Evolutionary conservation across 148 eudicot genomes (phyloP).

Genomic region (Rhododendron henanense): DNA sequence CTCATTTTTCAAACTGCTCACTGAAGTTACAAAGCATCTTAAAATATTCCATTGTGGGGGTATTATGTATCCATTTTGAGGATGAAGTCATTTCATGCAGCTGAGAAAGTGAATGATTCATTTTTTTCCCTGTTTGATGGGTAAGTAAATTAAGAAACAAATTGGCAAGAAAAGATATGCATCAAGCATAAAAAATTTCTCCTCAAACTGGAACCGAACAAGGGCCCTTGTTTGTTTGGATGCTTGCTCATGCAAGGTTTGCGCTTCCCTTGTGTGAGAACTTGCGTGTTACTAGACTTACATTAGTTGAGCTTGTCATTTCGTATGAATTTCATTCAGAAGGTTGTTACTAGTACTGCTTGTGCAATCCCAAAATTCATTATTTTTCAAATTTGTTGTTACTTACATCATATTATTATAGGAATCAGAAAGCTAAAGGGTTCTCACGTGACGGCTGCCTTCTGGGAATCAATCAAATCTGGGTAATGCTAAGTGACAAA

Average conservation of each 20-base stretch:
- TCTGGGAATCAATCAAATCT: constrained; percentile 90
- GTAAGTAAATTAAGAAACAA: not conserved
- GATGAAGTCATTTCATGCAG: not conserved
- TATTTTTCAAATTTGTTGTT: not conserved
- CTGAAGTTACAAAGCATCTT: not conserved
- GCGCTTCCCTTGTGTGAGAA: not conserved
- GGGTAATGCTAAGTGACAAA: constrained; percentile 47
- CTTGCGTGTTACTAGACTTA: not conserved
- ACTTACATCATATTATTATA: constrained; percentile 23
- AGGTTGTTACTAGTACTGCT: not conserved
- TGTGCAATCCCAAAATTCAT: not conserved
- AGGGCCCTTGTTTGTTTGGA: not conserved
- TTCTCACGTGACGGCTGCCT: constrained; percentile 53
- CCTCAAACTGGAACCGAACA: not conserved
- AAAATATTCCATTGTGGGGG: not conserved
- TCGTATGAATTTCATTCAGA: not conserved
- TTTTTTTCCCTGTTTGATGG: not conserved
- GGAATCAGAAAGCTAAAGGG: constrained; percentile 50
- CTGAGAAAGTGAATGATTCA: not conserved
- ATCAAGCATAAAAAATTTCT: not conserved
- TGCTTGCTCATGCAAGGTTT: not conserved
- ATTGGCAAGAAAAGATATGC: not conserved
- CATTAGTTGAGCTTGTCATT: not conserved
- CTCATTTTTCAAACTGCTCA: too few relatives aligned
- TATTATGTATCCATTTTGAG: not conserved